These are phyloP conservation scores for Rhodotorula toruloides DNA, from an alignment of 768 basidiomycete genomes.

Conservation along the genomic window DNA sequence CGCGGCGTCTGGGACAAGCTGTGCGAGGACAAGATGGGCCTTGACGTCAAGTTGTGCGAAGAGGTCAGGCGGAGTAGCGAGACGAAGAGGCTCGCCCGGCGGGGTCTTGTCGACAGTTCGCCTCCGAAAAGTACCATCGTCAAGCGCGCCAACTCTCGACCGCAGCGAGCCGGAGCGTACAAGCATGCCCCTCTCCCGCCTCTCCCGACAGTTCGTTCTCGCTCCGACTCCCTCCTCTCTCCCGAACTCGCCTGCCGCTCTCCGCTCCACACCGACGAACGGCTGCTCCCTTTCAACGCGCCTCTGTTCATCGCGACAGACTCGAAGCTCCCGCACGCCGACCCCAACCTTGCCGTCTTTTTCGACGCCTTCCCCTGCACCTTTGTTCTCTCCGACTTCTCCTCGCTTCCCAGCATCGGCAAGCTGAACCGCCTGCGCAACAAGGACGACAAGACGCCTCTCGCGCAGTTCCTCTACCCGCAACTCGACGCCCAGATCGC, in stretches of 20 bases:
- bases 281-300: constrained; percentile 53
- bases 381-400: constrained; percentile 58
- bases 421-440: constrained; percentile 50
- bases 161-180: constrained; percentile 34
- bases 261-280: constrained; percentile 46
- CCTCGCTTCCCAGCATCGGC: constrained; percentile 27
- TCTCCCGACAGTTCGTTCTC: constrained; percentile 39
- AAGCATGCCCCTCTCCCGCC: constrained; percentile 41
- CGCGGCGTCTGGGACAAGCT: constrained; percentile 59
- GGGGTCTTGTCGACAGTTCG: not conserved
- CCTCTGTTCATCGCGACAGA: constrained; percentile 68
- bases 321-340: constrained; percentile 48
- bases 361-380: constrained; percentile 60
- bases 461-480: constrained; percentile 56
- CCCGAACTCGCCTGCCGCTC: constrained; percentile 49
- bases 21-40: constrained; percentile 53
- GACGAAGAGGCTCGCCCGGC: constrained; percentile 40
- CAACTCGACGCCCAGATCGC: constrained; percentile 69
- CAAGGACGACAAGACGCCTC: constrained; percentile 52
- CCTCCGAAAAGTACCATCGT: not conserved
- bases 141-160: constrained; percentile 37
- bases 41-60: constrained; percentile 48
- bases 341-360: constrained; percentile 54
- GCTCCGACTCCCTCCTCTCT: constrained; percentile 44
- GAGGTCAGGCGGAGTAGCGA: constrained; percentile 5